These are phyloP conservation scores for Ceratobasidium papillatum DNA, from an alignment of 1,284 basidiomycete species.

Conservation along the genomic window DNA sequence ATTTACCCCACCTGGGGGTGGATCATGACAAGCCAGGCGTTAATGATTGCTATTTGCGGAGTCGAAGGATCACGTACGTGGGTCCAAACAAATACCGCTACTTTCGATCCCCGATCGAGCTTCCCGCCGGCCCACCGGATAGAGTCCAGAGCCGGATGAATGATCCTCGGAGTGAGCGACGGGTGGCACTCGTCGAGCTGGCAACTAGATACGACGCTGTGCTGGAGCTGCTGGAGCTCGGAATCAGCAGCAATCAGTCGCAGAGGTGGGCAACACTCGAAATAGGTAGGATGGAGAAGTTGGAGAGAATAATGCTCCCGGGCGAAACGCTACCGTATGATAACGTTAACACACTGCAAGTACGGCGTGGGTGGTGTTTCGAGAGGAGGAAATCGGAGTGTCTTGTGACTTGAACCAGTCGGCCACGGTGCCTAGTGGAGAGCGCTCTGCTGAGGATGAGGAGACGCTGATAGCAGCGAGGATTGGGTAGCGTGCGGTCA, in stretches of 20 bases:
- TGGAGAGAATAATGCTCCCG: too few relatives aligned
- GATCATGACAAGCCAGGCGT: not conserved
- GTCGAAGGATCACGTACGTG: not conserved
- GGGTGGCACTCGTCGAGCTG: not conserved
- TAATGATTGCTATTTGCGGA: constrained; percentile 1
- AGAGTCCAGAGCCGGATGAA: not conserved
- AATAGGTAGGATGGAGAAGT: not conserved
- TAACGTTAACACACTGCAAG: not conserved
- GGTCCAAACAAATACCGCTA: constrained; percentile 10
- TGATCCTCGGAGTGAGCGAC: not conserved
- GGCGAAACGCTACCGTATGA: not conserved
- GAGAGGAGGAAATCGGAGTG: not conserved
- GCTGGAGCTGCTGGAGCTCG: not conserved
- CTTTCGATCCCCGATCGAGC: constrained; percentile 4
- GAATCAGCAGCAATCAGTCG: constrained; percentile 4
- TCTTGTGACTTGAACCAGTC: not conserved
- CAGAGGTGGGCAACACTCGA: not conserved
- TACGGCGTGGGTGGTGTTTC: not conserved
- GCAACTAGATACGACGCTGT: not conserved
- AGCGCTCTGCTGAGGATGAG: not conserved
- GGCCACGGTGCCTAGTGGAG: not conserved
- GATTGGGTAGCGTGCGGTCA: not conserved
- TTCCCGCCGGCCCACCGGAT: not conserved
- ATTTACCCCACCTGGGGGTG: not conserved
- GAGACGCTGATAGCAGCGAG: not conserved